Evolutionary conservation across 148 eudicot genomes (phyloP), one percentile per base, ranked within the genome.

Genomic region (Nepenthes gracilis): DNA sequence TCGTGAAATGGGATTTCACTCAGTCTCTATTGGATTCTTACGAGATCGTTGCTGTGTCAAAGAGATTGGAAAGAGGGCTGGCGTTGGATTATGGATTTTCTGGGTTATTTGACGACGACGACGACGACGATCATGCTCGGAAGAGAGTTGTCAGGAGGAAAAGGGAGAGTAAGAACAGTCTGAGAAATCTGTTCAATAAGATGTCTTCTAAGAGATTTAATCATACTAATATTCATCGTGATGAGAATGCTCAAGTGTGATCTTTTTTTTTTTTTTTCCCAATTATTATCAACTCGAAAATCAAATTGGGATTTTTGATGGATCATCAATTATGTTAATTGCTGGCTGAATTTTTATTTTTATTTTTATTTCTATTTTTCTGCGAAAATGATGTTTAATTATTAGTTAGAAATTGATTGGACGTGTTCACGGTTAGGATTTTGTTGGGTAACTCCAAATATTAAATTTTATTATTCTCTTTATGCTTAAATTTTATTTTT

Each of bases 11-110:
- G 97, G 80, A 83, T 58, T 91, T 92, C 55, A 57, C 69, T 12
- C 80, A 85, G 37, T 85, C 98, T 0, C 70, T 93, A 1, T 84
- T 83, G 96, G 98, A 93, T 58, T 72, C 95, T 6, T 88, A 82
- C 36, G 98, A 93, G 71, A 77, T 93, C 37, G 81, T 86, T 55
- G 58, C 85, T 1, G 77, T 89, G 54, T 86, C 95, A 0, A 93
- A 75, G 57, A 84, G 57, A 60, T 54, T 93, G 50, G 97, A 93
- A 35, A 54, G 64, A 0, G 83, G 87, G n/a, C 50, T 93, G 14
- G 70, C 77, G 4, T 66, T 86, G 66, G 83, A 77, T 5, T 70
- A 73, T 35, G 61, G 15, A 49, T 67, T 66, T 52, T 55, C 56
- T 1, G 72, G n/a, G 23, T 45, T 23, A 33, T 33, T 12, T 10